Evolutionary conservation across 805 yeast genomes (phyloP).

Genomic region (Saccharomycopsis fodiens): DNA sequence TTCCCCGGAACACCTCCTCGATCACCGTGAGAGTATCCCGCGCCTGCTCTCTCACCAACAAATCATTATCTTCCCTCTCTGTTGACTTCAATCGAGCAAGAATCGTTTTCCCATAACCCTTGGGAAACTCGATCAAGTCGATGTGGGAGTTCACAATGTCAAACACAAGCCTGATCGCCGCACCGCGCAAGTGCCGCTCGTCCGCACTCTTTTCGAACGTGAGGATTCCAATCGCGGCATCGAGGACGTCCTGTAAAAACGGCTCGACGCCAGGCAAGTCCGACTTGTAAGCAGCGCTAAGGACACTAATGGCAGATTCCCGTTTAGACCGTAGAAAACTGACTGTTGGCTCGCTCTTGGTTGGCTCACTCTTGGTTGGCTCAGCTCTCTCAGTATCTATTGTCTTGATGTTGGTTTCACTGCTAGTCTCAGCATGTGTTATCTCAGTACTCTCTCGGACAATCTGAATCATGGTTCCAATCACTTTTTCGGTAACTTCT

Average conservation of each 20-base stretch:
- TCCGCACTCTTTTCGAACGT: slow-evolving; percentile 47
- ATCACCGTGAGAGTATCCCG: slow-evolving; percentile 9
- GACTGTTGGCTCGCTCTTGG: slow-evolving; percentile 36
- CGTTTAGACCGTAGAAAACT: too few relatives aligned
- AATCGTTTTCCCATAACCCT: slow-evolving; percentile 31
- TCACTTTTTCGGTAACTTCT: slow-evolving; percentile 38
- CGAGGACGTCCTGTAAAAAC: slow-evolving; percentile 51
- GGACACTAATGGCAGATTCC: slow-evolving; percentile 79
- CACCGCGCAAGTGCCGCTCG: slow-evolving; percentile 49
- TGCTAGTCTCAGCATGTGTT: too few relatives aligned
- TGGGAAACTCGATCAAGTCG: slow-evolving; percentile 44
- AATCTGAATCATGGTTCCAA: slow-evolving; percentile 35
- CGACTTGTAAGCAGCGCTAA: slow-evolving; percentile 62
- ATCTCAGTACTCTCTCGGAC: too few relatives aligned
- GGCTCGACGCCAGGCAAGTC: slow-evolving; percentile 47
- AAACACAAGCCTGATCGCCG: slow-evolving; percentile 62
- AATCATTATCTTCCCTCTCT: slow-evolving; percentile 11
- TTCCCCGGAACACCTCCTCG: background rate
- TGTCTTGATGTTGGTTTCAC: too few relatives aligned
- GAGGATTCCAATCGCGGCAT: slow-evolving; percentile 71
- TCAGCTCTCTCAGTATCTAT: background rate
- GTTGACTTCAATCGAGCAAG: background rate
- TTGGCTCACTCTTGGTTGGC: too few relatives aligned
- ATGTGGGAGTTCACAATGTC: slow-evolving; percentile 42
- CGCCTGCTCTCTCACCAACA: slow-evolving; percentile 18